Evolutionary conservation across 2,329 filamentous ascomycete genomes (phyloP), one percentile per base, ranked within the genome.

Genomic region (Fusarium sp.): DNA sequence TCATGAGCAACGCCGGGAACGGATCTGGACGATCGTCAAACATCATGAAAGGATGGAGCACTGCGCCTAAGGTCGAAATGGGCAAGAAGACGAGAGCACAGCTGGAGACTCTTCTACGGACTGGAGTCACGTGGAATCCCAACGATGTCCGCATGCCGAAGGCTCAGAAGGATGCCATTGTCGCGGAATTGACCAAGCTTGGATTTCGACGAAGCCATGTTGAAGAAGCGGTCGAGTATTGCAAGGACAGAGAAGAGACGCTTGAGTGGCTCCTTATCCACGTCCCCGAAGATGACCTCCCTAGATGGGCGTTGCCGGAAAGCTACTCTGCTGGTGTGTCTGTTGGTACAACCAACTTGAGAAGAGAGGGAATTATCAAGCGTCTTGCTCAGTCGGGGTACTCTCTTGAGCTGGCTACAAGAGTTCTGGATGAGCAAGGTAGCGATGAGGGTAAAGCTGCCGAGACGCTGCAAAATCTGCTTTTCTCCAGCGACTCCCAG

Each of bases 251-350:
- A 33, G 95, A 98, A 81, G 97, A 99, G 83, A 92, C 95, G 17
- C 87, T 99, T 3, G 96, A 98, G 81, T 99, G 97, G 97, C 88
- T 99, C 17, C 88, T 99, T 58, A 95, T 98, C 61, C 96, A 99
- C 82, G 95, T 99, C 3, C 97, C 97, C 1, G 97, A 99, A 80
- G 97, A 99, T 80, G 97, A 98, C 79, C 85, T 98, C n/a, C 97
- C 97, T 1, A 87, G 90, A 8, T 98, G 96, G 95, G 94, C 94
- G 76, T 85, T 99, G 47, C 97, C 97, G 0, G 95, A 97, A 83
- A 94, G 92, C 70, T 99, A 99, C 81, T 92, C 94, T 12, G 96
- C 95, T 32, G 97, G 97, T 25, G 92, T 98, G 30, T 95, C 92
- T 52, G 92, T 99, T 73, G 96, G 92, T 1, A 93, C 93, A 60